Evolutionary conservation across 495 filamentous ascomycete species (phyloP).

Genomic region (Immersiella caudata): DNA sequence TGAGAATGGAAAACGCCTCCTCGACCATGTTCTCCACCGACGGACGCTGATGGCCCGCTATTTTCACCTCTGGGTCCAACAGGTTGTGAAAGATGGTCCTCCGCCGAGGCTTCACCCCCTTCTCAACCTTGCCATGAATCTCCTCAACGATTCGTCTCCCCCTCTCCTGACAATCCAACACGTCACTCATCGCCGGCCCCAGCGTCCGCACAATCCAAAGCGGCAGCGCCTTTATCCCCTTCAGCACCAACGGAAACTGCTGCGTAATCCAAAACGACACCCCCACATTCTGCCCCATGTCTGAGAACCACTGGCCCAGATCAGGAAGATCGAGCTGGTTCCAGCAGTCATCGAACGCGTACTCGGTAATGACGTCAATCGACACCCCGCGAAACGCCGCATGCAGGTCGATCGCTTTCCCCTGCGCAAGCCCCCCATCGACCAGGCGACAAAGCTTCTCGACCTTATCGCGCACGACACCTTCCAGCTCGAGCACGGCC

Average conservation of each 20-base stretch:
- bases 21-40: constrained; percentile 6
- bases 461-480: constrained; percentile 2
- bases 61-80: constrained; percentile 2
- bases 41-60: not conserved
- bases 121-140: not conserved
- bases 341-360: constrained; percentile 10
- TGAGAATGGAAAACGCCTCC: constrained; percentile 1
- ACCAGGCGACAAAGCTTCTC: constrained; percentile 11
- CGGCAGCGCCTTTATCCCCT: not conserved
- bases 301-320: constrained; percentile 10
- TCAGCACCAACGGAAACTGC: constrained; percentile 7
- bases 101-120: not conserved
- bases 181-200: not conserved
- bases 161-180: constrained; percentile 6
- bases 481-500: constrained; percentile 4
- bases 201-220: not conserved
- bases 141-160: not conserved
- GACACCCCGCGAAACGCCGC: not conserved
- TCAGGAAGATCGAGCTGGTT: not conserved
- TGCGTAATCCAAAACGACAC: constrained; percentile 2
- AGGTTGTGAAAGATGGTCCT: constrained; percentile 8
- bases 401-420: not conserved
- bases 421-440: not conserved
- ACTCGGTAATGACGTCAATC: not conserved
- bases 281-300: not conserved